Evolutionary conservation across 176 grass and related monocot genomes (phyloP), one percentile per base, ranked within the genome.

Genomic region (Alloteropsis semialata): DNA sequence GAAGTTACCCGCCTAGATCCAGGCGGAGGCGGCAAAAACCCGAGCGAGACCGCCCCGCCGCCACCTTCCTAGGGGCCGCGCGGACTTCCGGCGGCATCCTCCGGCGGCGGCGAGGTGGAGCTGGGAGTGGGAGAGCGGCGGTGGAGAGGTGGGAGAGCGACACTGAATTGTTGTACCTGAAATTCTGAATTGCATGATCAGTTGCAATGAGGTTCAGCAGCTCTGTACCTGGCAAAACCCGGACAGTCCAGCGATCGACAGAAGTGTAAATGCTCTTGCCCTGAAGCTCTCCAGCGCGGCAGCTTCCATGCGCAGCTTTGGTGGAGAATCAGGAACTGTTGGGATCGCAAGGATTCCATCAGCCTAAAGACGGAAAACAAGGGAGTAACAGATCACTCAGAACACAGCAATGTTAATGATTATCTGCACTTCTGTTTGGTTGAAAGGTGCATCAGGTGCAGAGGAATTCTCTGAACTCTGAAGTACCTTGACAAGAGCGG

Each of bases 231-330:
- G 91, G 75, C 94, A 97, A 90, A 92, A 90, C 54, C 94, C 85
- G 6, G 89, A 92, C 33, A 97, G 76, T 50, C 94, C 94, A 27
- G 92, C 89, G 15, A 97, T 92, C 18, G 94, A 97, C 22, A 97
- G 87, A 60, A 97, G 85, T 17, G 87, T 88, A 65, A 97, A 97
- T 67, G 94, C 94, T 33, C 54, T 88, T n/a, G 94, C 87, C 7
- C 89, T 80, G 38, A 88, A 97, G 8, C 54, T 82, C 44, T 90
- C 85, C 30, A 92, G 82, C 1, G 80, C 60, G 43, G 22, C 32
- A 24, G 88, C 53, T 58, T 94, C 94, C 85, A 84, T 92, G 33
- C 38, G 15, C 50, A 97, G 25, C 84, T 74, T 92, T n/a, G 94
- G 94, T 73, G 94, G 94, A 41, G 89, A 61, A 4, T 92, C 94